phyloP scores from a whole-genome alignment of 192 early-diverging fungal species.

The Podila clonocystis region DNA sequence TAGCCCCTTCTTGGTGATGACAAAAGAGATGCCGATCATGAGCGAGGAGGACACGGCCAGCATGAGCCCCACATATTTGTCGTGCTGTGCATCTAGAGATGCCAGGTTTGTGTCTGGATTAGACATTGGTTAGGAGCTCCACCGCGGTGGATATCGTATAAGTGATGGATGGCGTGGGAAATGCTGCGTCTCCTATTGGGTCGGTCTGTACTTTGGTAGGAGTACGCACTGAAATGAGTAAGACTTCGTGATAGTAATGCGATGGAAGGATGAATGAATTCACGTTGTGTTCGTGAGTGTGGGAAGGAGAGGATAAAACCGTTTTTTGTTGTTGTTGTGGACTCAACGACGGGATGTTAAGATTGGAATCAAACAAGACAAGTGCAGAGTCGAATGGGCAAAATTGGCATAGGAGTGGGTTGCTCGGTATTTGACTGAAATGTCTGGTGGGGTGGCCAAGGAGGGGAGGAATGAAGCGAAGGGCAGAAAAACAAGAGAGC shows the following conservation, averaged over 20 bases:
- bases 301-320: too few species aligned
- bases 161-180: not conserved
- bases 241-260: too few species aligned
- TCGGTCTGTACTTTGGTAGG: too few species aligned
- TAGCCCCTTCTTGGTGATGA: slow-evolving; percentile 94
- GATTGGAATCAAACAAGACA: too few species aligned
- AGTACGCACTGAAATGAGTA: too few species aligned
- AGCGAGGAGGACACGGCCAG: slow-evolving; percentile 89
- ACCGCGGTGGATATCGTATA: not conserved
- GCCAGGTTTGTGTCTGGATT: slow-evolving; percentile 15
- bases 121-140: slow-evolving; percentile 11
- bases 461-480: not conserved
- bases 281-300: too few species aligned
- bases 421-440: too few species aligned
- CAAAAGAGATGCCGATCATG: slow-evolving; percentile 92
- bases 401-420: not conserved
- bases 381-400: too few species aligned
- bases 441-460: not conserved
- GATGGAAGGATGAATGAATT: too few species aligned
- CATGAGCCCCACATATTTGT: slow-evolving; percentile 88
- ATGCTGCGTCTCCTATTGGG: too few species aligned
- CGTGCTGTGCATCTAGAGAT: slow-evolving; percentile 51
- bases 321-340: too few species aligned
- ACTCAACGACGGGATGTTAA: too few species aligned
- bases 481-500: not conserved